Conservation (phyloP, 1,284 basidiomycete genomes). For the Papiliotrema fonsecae region DNA sequence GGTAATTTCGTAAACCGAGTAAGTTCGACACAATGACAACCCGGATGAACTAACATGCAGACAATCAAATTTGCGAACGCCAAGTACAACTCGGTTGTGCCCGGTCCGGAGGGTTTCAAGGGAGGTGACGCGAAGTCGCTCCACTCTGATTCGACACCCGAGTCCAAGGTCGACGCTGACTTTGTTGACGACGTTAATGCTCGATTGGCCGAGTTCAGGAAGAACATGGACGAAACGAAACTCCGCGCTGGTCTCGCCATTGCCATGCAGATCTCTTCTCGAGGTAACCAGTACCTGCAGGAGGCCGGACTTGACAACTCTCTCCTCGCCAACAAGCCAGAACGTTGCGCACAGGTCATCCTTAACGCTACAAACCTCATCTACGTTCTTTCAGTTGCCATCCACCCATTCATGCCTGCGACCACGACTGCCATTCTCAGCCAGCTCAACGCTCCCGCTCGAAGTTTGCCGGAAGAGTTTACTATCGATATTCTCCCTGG, state of each 20-base stretch:
- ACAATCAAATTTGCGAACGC: constrained; percentile 84
- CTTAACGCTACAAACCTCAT: constrained; percentile 89
- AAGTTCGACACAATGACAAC: constrained; percentile 11
- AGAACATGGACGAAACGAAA: constrained; percentile 87
- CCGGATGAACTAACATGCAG: constrained; percentile 16
- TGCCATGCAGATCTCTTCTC: constrained; percentile 83
- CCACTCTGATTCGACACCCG: constrained; percentile 36
- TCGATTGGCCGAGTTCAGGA: constrained; percentile 74
- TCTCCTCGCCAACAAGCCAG: constrained; percentile 72
- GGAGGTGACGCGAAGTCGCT: constrained; percentile 49
- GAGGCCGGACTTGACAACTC: constrained; percentile 87
- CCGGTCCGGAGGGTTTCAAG: constrained; percentile 65
- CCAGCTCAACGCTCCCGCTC: constrained; percentile 86
- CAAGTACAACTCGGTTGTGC: constrained; percentile 75
- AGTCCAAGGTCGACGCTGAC: constrained; percentile 60
- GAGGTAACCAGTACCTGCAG: constrained; percentile 94
- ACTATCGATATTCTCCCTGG: constrained; percentile 80
- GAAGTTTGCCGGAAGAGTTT: constrained; percentile 63
- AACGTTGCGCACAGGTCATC: constrained; percentile 83
- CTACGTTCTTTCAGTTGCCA: constrained; percentile 76
- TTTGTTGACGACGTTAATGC: constrained; percentile 79
- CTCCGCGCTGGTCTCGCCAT: constrained; percentile 79
- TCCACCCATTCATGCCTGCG: constrained; percentile 96
- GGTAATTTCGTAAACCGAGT: constrained; percentile 97
- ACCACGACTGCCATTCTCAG: constrained; percentile 74